Conservation (phyloP, 2,329 filamentous ascomycete genomes). For the Phialocephala subalpina region DNA sequence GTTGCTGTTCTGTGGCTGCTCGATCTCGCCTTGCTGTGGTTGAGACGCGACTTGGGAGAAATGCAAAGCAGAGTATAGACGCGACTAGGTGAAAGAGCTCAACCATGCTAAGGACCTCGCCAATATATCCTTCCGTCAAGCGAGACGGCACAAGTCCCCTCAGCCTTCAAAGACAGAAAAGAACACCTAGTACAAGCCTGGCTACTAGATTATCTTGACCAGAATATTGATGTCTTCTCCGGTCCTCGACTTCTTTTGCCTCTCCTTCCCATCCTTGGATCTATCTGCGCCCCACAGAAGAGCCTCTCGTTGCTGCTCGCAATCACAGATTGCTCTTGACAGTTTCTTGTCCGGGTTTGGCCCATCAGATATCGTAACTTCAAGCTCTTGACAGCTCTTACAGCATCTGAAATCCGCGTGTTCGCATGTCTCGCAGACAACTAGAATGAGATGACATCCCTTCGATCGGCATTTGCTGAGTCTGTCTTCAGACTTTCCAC, state of each 20-base stretch:
- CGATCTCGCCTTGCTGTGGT: too few relatives aligned
- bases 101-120: too few relatives aligned
- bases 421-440: slow-evolving; percentile 42
- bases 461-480: slow-evolving; percentile 42
- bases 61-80: too few relatives aligned
- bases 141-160: too few relatives aligned
- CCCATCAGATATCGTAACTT: slow-evolving; percentile 10
- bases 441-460: slow-evolving; percentile 44
- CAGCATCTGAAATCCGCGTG: slow-evolving; percentile 40
- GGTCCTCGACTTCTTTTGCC: not conserved
- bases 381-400: slow-evolving; percentile 36
- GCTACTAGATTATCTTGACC: not conserved
- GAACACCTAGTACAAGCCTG: not conserved
- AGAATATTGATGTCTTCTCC: not conserved
- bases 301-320: slow-evolving; percentile 41
- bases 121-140: too few relatives aligned
- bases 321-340: slow-evolving; percentile 39
- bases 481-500: slow-evolving; percentile 34
- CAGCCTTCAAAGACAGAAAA: too few relatives aligned
- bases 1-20: too few relatives aligned
- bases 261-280: not conserved
- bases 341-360: not conserved
- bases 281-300: slow-evolving; percentile 40
- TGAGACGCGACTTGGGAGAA: too few relatives aligned
- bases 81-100: too few relatives aligned